A percentile compares a stretch with the other conserved stretches of the same genome.
Conservation (phyloP, 148 eudicot genomes). For the Oxyria digyna region DNA sequence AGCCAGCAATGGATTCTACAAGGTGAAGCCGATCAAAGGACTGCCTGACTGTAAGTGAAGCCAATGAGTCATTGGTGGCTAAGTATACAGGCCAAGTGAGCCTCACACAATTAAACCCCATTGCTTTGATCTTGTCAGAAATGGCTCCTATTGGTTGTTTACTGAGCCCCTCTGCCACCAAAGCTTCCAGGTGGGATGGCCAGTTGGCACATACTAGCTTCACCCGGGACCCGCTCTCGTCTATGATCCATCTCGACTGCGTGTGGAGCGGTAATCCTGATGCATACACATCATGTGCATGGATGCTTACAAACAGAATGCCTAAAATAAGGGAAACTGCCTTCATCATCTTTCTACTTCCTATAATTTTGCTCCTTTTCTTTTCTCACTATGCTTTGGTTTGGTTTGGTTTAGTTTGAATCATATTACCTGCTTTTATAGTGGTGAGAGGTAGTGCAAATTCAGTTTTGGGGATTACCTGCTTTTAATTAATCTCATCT, state of each 20-base stretch:
- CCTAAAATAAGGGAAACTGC: background rate
- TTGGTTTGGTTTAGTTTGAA: too few relatives aligned
- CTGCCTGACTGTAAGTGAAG: slow-evolving; percentile 39
- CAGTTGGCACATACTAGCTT: slow-evolving; percentile 78
- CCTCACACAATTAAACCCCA: slow-evolving; percentile 92
- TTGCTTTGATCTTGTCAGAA: slow-evolving; percentile 25
- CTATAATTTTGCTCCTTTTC: too few relatives aligned
- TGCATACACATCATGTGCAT: background rate
- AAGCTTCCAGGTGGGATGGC: slow-evolving; percentile 58
- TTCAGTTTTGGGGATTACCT: too few relatives aligned
- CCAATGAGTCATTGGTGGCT: slow-evolving; percentile 47
- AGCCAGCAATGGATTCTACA: slow-evolving; percentile 32
- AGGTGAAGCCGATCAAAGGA: slow-evolving; percentile 41
- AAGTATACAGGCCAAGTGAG: slow-evolving; percentile 79
- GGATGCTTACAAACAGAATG: background rate
- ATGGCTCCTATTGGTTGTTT: slow-evolving; percentile 26
- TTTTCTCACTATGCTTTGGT: too few relatives aligned
- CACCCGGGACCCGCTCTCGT: slow-evolving; percentile 46
- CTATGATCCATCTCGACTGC: slow-evolving; percentile 68
- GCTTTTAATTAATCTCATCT: too few relatives aligned
- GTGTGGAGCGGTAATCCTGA: slow-evolving; percentile 40
- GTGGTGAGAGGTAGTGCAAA: too few relatives aligned
- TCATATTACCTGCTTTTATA: too few relatives aligned
- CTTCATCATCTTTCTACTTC: background rate
- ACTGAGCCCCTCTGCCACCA: slow-evolving; percentile 73